These are phyloP conservation scores for Malus orientalis DNA, from an alignment of 306 rosid species.

Conservation along the genomic window DNA sequence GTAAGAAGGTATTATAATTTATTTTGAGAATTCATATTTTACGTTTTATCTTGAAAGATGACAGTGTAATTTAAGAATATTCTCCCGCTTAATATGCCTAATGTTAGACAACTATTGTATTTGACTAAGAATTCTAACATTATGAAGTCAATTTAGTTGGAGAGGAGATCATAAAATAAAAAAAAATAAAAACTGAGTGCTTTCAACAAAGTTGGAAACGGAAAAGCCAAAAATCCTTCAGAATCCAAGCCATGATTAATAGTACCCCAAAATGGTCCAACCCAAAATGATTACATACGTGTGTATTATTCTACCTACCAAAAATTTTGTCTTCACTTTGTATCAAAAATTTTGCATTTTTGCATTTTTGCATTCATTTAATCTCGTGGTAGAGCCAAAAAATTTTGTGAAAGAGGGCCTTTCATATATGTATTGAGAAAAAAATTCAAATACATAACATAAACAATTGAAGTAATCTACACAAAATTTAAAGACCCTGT, in stretches of 20 bases:
- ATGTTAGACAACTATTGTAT: neutral
- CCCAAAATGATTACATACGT: neutral
- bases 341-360: neutral
- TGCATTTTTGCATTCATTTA: no score
- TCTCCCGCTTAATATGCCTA: neutral
- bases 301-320: neutral
- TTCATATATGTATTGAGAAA: no score
- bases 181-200: neutral
- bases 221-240: neutral
- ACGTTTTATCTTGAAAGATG: neutral
- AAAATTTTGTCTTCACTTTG: neutral
- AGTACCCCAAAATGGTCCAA: neutral
- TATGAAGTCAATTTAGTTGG: neutral
- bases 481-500: no score
- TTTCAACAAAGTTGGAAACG: neutral
- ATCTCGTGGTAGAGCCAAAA: no score
- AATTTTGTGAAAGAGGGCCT: no score
- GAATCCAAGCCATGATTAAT: neutral
- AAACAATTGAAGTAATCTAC: no score
- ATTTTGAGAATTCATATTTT: neutral
- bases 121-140: neutral
- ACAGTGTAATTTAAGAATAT: neutral
- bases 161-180: neutral
- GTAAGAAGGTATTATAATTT: neutral
- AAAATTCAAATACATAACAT: no score